Conservation (phyloP, 2,329 filamentous ascomycete species). For the Calonectria naviculata region DNA sequence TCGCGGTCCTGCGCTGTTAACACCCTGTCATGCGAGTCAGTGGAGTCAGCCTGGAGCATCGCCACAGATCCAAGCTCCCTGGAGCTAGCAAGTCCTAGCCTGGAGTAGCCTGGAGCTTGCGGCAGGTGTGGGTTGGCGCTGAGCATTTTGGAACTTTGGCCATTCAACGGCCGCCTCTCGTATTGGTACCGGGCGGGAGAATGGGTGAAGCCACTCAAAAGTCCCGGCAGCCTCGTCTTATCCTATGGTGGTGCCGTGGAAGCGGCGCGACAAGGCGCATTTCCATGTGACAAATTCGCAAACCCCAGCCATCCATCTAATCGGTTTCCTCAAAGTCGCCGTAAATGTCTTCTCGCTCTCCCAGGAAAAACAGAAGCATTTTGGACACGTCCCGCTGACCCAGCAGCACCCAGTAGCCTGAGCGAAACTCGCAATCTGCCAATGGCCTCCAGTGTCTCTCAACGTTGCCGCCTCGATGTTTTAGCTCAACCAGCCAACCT, state of each 20-base stretch:
- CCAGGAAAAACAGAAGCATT: background rate
- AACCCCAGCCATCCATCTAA: background rate
- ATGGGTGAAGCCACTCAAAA: background rate
- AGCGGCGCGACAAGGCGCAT: background rate
- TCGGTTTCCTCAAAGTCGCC: background rate
- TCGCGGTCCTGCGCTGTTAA: constrained; percentile 14
- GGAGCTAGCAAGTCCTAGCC: constrained; percentile 6
- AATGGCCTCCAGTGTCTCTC: constrained; percentile 39
- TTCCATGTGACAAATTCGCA: background rate
- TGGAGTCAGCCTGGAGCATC: constrained; percentile 33
- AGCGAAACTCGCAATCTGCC: constrained; percentile 9
- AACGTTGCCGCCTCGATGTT: constrained; percentile 13
- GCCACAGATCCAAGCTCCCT: constrained; percentile 23
- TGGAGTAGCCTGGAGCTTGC: constrained; percentile 10
- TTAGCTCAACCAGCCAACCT: constrained; percentile 27
- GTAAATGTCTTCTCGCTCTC: background rate
- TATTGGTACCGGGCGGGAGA: background rate
- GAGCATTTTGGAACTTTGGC: constrained; percentile 9
- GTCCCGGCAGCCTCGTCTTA: background rate
- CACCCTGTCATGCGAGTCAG: constrained; percentile 28
- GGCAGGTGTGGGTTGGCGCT: constrained; percentile 1
- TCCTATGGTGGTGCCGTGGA: background rate
- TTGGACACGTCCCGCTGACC: constrained; percentile 30
- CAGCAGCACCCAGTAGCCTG: constrained; percentile 42
- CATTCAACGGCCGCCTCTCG: background rate